Conservation (phyloP, 139 green algal species). For the Picochlorum sp. region DNA sequence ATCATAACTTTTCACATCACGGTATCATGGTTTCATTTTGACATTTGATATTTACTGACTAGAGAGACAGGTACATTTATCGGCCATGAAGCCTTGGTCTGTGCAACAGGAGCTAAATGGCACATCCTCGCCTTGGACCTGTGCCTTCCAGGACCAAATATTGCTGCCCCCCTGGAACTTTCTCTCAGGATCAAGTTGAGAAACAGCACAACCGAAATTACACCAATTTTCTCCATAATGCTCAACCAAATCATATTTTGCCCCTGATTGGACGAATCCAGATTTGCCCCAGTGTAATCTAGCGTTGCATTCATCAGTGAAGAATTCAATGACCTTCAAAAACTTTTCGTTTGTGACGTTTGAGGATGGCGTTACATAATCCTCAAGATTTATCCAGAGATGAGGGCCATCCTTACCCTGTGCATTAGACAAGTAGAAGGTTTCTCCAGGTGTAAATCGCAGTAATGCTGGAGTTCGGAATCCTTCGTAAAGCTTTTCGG, state of each 20-base stretch:
- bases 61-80: background rate
- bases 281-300: constrained; percentile 75
- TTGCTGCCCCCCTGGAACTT: no score
- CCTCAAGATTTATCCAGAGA: constrained; percentile 75
- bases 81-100: background rate
- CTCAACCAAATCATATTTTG: background rate
- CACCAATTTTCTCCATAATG: constrained; percentile 63
- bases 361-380: constrained; percentile 35
- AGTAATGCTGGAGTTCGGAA: constrained; percentile 40
- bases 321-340: constrained; percentile 18
- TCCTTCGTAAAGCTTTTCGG: constrained; percentile 16
- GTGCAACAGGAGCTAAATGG: background rate
- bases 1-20: no score
- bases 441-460: constrained; percentile 40
- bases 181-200: constrained; percentile 49
- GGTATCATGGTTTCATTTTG: no score
- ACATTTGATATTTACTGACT: no score
- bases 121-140: background rate
- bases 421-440: constrained; percentile 43
- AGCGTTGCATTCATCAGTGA: constrained; percentile 37
- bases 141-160: background rate
- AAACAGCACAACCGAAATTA: constrained; percentile 69
- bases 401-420: constrained; percentile 24
- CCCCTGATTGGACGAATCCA: constrained; percentile 21
- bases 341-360: constrained; percentile 8